Evolutionary conservation across 768 basidiomycete species (phyloP), one percentile per base, ranked within the genome.

Genomic region (Lactifluus piperatus): DNA sequence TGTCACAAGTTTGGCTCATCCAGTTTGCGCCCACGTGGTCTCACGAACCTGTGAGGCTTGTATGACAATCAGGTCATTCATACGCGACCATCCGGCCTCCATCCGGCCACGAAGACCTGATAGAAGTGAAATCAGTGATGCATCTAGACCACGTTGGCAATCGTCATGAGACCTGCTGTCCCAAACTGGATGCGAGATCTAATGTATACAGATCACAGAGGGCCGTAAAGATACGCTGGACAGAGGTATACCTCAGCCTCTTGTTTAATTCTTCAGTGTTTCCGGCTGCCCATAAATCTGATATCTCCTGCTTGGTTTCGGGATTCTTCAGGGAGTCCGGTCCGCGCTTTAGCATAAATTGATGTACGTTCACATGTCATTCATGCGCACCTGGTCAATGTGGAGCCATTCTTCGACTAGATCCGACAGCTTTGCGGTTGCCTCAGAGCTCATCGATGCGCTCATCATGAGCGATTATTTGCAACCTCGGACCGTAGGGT

Each of bases 71-170:
- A 94, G 71, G 70, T 93, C 89, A 68, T 94, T 94, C 89, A 94
- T 93, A 56, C 88, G 80, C n/a, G 88, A 79, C 81, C 86, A 92
- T 1, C 92, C 92, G 8, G 91, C 91, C 64, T 88, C 86, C 92
- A 94, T 94, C 62, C 73, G 77, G 1, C 85, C 90, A 65, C 90
- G 75, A 22, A 92, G 74, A 53, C 91, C 91, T 87, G 62, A 4
- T 36, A 36, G 20, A 51, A 6, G 27, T 32, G 63, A 27, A 54
- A 55, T 24, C 20, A 18, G 57, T 22, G 7, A 16, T 51, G 24
- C 37, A 51, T 39, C 22, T 18, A 43, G 32, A 36, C 6, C 18
- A 32, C 7, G 10, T 34, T 34, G 29, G 22, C 8, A 39, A 51
- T 24, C 50, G 43, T 44, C 20, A 26, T 29, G 70, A 60, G 68